Conservation (phyloP, 1,284 basidiomycete species). For the Waitea zeae region DNA sequence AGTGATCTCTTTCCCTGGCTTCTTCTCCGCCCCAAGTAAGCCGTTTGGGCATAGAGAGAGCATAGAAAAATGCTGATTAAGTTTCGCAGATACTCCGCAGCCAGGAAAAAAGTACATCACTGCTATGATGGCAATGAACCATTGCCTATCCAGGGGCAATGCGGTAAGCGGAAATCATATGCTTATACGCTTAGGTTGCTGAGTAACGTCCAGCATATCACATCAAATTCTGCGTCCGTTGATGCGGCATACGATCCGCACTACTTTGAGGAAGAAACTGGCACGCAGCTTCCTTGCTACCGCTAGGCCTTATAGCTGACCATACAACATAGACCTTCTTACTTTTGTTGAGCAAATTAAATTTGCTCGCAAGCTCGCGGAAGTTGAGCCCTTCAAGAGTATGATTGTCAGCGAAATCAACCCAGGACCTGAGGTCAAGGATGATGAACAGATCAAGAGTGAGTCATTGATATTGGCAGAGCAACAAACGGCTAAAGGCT, state of each 20-base stretch:
- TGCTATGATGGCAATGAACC: slow-evolving; percentile 14
- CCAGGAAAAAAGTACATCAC: slow-evolving; percentile 17
- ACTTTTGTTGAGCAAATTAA: slow-evolving; percentile 32
- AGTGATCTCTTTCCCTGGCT: slow-evolving; percentile 12
- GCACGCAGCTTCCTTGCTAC: too few relatives aligned
- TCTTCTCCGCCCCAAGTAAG: slow-evolving; percentile 12
- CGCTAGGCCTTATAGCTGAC: too few relatives aligned
- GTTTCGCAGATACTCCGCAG: slow-evolving; percentile 11
- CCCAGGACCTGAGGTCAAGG: slow-evolving; percentile 18
- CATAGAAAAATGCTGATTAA: not conserved
- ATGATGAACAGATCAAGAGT: slow-evolving; percentile 13
- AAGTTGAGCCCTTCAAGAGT: slow-evolving; percentile 24
- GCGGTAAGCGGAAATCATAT: slow-evolving; percentile 20
- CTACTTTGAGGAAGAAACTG: slow-evolving; percentile 29
- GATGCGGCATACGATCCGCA: slow-evolving; percentile 17
- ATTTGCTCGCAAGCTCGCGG: slow-evolving; percentile 22
- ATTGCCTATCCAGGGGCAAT: slow-evolving; percentile 21
- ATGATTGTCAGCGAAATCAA: slow-evolving; percentile 14
- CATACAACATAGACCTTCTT: slow-evolving; percentile 18
- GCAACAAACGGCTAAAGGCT: too few relatives aligned
- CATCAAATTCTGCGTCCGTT: not conserved
- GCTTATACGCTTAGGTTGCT: not conserved
- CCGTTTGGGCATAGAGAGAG: not conserved
- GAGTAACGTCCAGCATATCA: not conserved
- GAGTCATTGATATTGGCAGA: too few relatives aligned